Base-by-base conservation (phyloP, 2,329 filamentous ascomycete genomes). In the Colletotrichum tamarilloi region DNA sequence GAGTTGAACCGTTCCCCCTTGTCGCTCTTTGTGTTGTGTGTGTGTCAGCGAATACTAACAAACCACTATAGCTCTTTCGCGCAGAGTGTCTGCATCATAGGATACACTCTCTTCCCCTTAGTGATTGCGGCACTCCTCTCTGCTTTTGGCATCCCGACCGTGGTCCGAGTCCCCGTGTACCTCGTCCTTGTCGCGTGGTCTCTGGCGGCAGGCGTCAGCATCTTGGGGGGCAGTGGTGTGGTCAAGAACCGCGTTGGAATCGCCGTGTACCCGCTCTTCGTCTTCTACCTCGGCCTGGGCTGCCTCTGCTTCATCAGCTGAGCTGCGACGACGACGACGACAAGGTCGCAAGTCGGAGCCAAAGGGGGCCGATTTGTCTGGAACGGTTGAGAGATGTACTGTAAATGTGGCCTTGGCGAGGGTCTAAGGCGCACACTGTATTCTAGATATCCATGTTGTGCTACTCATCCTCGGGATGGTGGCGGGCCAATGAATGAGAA, bases 271-370 rank as follows among this genome's bases (percentile, higher is more conserved):
- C 97, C 97, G 69, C 86, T 99, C 66, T 93, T 98, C 81, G 93
- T 98, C 62, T 99, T 98, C 84, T 99, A 99, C 83, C 87, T 98
- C 71, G 94, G 94, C 42, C 87, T 99, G 77, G 96, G 95, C 66
- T 98, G 95, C 82, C 89, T 99, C 74, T 99, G 97, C 88, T 98
- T 98, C 83, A 98, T 99, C 82, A 98, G 95, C 85, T 98, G 90
- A 81, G 55, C 3, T 35, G 32, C 26, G 42, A 49, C 42, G 42
- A 42, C 35, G 19, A 59, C 8, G 28, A 30, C 28, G 28, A 30
- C 28, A 8, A 55, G 28, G 55, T 35, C 14, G 5, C n/a, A 22
- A 19, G 16, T 55, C 32, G 56, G 5, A 12, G 32, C 28, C 14
- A 8, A 11, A 7, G 46, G 14, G 28, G 12, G 42, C 1, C 11